These are phyloP conservation scores for Geotrichum restrictum DNA, from an alignment of 1,139 yeast genomes.

Conservation along the genomic window DNA sequence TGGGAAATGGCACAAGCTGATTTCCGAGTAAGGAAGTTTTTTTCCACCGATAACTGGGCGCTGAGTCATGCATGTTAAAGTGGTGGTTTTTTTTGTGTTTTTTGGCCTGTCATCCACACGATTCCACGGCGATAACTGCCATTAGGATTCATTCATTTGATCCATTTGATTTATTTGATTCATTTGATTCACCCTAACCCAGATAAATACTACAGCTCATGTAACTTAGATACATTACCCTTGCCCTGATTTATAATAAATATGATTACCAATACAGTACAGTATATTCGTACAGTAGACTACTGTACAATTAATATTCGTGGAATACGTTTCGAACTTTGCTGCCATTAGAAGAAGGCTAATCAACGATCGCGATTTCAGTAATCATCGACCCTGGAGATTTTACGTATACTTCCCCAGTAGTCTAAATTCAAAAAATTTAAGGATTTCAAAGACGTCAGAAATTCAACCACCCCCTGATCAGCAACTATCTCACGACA, in stretches of 20 bases:
- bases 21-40: not conserved
- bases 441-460: too few species aligned
- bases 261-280: not conserved
- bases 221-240: not conserved
- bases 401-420: too few species aligned
- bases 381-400: too few species aligned
- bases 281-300: too few species aligned
- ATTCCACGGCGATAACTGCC: not conserved
- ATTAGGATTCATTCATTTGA: not conserved
- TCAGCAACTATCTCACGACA: too few species aligned
- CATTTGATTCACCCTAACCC: not conserved
- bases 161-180: too few species aligned
- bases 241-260: not conserved
- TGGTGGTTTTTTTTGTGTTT: too few species aligned
- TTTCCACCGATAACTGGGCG: conserved; percentile 4
- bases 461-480: too few species aligned
- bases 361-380: too few species aligned
- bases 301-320: conserved; percentile 5
- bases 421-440: too few species aligned
- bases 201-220: not conserved
- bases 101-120: too few species aligned
- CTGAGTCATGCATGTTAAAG: conserved; percentile 2
- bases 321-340: not conserved
- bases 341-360: conserved; percentile 1
- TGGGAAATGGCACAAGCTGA: not conserved